Base-by-base conservation (phyloP, 805 yeast genomes). In the Millerozyma miso region DNA sequence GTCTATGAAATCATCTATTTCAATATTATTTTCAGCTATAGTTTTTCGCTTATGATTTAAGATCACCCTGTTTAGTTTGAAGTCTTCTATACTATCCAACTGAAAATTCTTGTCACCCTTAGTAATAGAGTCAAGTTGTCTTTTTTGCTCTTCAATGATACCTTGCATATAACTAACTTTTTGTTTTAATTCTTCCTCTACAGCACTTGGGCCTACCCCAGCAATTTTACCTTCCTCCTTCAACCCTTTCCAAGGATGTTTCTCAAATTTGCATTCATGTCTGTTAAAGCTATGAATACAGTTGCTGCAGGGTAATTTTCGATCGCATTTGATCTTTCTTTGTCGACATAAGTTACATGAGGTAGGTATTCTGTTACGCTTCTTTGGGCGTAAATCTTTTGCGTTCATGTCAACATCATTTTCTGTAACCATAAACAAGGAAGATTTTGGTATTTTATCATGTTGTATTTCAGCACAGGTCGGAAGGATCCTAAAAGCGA, bases 331-430 rank as follows among this genome's bases (percentile, higher is more conserved):
- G 38, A 65, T 55, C 51, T 70, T 71, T 38, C 63, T 58, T 45
- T 60, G 61, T 18, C 75, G 51, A 45, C 76, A 71, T 7, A 60
- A 57, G 18, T 58, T 63, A 46, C 76, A 71, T 0, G 74, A 73
- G 0, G 69, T 67, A 19, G 79, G 79, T 8, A 74, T 62, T 43
- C 80, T 65, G 37, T 65, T 64, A 38, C 80, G 60, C 4, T 68
- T 64, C 10, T 23, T 23, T 23, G 29, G 10, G 29, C 29, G 29
- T 23, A 23, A 23, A 23, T 23, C 29, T 23, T 23, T 23, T 23
- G 10, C 29, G 10, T 23, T 23, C 29, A 23, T 23, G 29, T 10
- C 29, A 23, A 10, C 29, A 23, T 23, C 29, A 23, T 23, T 23
- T 10, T 23, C 29, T 23, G 29, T 23, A 7, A 23, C 29, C 29